These are phyloP conservation scores for Colletotrichum limetticola DNA, from an alignment of 2,329 filamentous ascomycete genomes.

Conservation along the genomic window DNA sequence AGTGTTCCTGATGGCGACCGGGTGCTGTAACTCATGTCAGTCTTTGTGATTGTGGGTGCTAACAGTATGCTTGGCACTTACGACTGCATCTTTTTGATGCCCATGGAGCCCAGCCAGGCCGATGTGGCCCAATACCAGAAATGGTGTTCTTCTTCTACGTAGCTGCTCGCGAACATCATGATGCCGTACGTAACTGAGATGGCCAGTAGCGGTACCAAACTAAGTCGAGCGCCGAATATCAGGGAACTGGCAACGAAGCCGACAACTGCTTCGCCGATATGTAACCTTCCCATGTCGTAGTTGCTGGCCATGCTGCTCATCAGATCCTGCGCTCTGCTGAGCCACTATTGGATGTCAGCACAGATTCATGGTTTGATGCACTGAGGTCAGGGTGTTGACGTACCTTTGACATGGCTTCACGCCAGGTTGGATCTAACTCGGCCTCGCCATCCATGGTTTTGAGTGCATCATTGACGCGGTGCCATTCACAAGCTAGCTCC, in stretches of 20 bases:
- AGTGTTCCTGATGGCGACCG: not conserved
- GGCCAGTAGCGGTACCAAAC: constrained; percentile 56
- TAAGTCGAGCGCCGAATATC: constrained; percentile 34
- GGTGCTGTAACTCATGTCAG: constrained; percentile 4
- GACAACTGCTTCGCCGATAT: constrained; percentile 54
- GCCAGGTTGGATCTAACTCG: constrained; percentile 51
- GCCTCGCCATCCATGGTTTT: constrained; percentile 34
- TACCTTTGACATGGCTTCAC: constrained; percentile 56
- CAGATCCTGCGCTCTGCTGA: constrained; percentile 76
- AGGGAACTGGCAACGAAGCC: constrained; percentile 24
- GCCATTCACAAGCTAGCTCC: constrained; percentile 78
- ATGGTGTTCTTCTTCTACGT: constrained; percentile 97
- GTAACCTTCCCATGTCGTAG: constrained; percentile 78
- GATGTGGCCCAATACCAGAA: constrained; percentile 96
- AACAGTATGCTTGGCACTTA: constrained; percentile 35
- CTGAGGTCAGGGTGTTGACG: constrained; percentile 15
- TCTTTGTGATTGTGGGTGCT: too few relatives aligned
- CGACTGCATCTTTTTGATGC: constrained; percentile 57
- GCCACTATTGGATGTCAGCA: constrained; percentile 61
- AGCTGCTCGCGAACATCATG: constrained; percentile 99
- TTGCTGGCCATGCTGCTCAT: constrained; percentile 94
- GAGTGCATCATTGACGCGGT: constrained; percentile 42
- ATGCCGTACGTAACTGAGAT: constrained; percentile 74
- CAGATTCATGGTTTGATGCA: too few relatives aligned
- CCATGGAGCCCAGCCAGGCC: constrained; percentile 72